Evolutionary conservation across 164 flowering plant species (phyloP), one percentile per base, ranked within the genome.

Genomic region (Stephania cephalantha): DNA sequence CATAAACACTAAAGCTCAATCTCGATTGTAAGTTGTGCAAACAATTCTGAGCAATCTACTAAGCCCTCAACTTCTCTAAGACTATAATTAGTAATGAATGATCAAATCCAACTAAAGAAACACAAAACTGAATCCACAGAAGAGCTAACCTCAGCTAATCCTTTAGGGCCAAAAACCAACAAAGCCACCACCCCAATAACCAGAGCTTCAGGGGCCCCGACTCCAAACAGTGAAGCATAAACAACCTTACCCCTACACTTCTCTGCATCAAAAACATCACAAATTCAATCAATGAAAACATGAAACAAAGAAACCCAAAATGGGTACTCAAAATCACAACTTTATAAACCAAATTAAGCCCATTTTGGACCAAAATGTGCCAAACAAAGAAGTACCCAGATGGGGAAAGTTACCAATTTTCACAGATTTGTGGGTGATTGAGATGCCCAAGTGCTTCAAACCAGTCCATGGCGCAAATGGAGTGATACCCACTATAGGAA

Each of bases 121-220:
- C 15, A 17, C 7, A 61, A 61, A 61, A 61, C 18, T n/a, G 25
- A 61, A 5, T 1, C 4, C 25, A 61, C 11, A 66, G 30, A 66
- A 29, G 30, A 66, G 44, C 88, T 82, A 12, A 94, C 99, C 97
- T 95, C 99, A 77, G 99, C 99, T 78, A 95, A 97, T 69, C 99
- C 99, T 85, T 95, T 95, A 74, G 99, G 99, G 73, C 99, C 99
- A 85, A 95, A 95, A 46, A 95, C 98, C 82, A 95, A 78, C 88
- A 95, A 85, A 85, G 98, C 99, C 74, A 95, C 99, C 25, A 93
- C 99, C 22, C 99, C 99, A 84, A 95, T 93, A 45, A 95, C 99
- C 84, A 93, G 79, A 79, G 90, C 99, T 82, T 95, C 99, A 68
- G 99, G 99, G 78, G 99, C 99, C 81, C 99, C 99, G 84, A 95